Base-by-base conservation (phyloP, 2,329 filamentous ascomycete genomes). In the Apiospora sp. region DNA sequence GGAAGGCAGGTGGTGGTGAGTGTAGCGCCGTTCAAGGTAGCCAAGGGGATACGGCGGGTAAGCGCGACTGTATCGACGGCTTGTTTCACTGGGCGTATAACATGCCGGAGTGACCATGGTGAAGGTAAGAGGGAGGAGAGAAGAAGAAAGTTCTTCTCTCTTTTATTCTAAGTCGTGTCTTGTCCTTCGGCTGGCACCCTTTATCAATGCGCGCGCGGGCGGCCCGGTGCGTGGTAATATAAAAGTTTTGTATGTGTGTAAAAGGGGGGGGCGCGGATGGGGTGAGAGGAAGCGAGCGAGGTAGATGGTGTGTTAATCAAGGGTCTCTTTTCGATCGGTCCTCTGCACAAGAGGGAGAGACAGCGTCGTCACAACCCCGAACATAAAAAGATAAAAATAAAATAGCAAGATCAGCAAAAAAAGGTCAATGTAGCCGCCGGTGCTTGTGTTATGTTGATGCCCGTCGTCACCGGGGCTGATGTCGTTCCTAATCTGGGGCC, bases 71-170 rank as follows among this genome's bases (percentile, higher is more conserved):
- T 83, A 84, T 82, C 83, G 81, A 81, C 82, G 78, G 74, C 79
- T 77, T 71, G 73, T 78, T 73, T 84, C 82, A 74, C 77, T 78
- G 73, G 78, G 75, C 74, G 80, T 75, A 79, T 83, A 85, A 74
- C 78, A 83, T 71, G 79, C 77, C 58, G 84, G 83, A 78, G 82
- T 83, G 73, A 85, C 84, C 85, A 87, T 87, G 74, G 78, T 83
- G 72, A 51, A 49, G 19, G 12, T 1, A 30, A 30, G 51, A 34
- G 4, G 30, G 2, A n/a, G 16, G 14, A 37, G 19, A 37, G 12
- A 8, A 34, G 16, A 37, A 34, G 19, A 41, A 37, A 5, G 13
- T 10, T 24, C 34, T 41, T 64, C 58, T 41, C 37, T 24, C 16
- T 37, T n/a, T 49, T 49, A 12, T 49, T n/a, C 1, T 48, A 8